Conservation (phyloP, 495 filamentous ascomycete species). For the Penicillium samsonianum region DNA sequence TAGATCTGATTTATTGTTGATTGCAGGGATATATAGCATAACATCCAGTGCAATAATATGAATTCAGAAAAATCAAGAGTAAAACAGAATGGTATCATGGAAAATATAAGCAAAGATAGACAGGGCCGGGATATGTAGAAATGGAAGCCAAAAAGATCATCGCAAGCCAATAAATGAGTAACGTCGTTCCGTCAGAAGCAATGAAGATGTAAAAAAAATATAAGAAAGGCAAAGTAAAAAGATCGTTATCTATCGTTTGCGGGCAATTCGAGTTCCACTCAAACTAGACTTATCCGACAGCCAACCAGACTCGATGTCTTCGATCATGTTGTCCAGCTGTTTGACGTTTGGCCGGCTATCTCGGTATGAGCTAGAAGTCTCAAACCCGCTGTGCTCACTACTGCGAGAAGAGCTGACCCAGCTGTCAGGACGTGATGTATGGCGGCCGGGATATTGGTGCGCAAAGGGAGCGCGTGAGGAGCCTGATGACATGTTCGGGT, state of each 20-base stretch:
- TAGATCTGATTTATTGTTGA: not conserved
- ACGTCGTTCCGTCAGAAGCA: not conserved
- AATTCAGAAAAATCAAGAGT: not conserved
- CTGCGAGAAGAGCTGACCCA: slow-evolving; percentile 39
- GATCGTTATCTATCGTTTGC: slow-evolving; percentile 15
- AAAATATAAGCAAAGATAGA: slow-evolving; percentile 15
- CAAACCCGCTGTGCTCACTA: slow-evolving; percentile 29
- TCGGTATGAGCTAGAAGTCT: slow-evolving; percentile 19
- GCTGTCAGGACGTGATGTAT: slow-evolving; percentile 32
- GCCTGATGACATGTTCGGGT: slow-evolving; percentile 20
- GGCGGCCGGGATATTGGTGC: slow-evolving; percentile 21
- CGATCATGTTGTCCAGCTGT: slow-evolving; percentile 43
- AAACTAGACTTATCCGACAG: slow-evolving; percentile 38
- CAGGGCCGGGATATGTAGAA: slow-evolving; percentile 8
- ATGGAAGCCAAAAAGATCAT: slow-evolving; percentile 3
- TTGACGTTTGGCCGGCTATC: slow-evolving; percentile 29
- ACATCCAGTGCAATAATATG: not conserved
- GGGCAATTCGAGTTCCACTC: slow-evolving; percentile 15
- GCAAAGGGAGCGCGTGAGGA: slow-evolving; percentile 10
- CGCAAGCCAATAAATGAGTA: not conserved
- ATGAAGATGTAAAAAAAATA: slow-evolving; percentile 1
- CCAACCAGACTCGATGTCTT: slow-evolving; percentile 42
- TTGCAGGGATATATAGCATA: not conserved
- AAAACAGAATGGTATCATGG: slow-evolving; percentile 37
- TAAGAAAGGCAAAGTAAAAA: slow-evolving; percentile 2